A percentile compares a stretch with the other conserved stretches of the same genome.
phyloP scores from a whole-genome alignment of 305 asterid genomes.

The Fraxinus nigra region DNA sequence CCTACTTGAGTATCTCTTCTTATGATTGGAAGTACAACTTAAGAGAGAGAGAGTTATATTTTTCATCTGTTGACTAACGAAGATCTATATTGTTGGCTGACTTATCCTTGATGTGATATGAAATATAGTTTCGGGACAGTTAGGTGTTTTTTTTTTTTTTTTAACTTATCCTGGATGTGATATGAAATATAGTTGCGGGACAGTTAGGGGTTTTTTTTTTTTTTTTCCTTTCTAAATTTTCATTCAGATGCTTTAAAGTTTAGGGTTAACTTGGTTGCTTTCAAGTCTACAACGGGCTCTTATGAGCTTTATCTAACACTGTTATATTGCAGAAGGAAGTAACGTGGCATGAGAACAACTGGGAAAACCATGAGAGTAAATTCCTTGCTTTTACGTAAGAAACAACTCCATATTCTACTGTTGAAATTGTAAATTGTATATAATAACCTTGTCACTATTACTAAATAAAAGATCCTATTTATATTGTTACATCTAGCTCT shows the following conservation, averaged over 20 bases:
- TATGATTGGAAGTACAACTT: background rate
- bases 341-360: constrained; percentile 96
- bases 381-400: constrained; percentile 95
- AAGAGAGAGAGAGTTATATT: background rate
- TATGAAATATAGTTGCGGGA: background rate
- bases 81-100: background rate
- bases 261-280: background rate
- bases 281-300: constrained; percentile 1
- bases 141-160: background rate
- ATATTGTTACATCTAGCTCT: background rate
- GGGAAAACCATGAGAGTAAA: constrained; percentile 85
- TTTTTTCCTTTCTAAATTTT: background rate
- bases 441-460: background rate
- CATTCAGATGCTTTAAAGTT: background rate
- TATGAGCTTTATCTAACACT: constrained; percentile 14
- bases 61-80: background rate
- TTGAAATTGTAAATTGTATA: background rate
- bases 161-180: background rate
- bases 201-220: background rate
- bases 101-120: background rate
- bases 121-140: background rate
- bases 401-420: constrained; percentile 14
- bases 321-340: constrained; percentile 62
- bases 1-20: background rate
- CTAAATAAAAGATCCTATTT: background rate